Percentiles rank a stretch among this genome's conserved stretches.
phyloP scores from a whole-genome alignment of 371 early-diverging fungal genomes.

The Apophysomyces sp. region DNA sequence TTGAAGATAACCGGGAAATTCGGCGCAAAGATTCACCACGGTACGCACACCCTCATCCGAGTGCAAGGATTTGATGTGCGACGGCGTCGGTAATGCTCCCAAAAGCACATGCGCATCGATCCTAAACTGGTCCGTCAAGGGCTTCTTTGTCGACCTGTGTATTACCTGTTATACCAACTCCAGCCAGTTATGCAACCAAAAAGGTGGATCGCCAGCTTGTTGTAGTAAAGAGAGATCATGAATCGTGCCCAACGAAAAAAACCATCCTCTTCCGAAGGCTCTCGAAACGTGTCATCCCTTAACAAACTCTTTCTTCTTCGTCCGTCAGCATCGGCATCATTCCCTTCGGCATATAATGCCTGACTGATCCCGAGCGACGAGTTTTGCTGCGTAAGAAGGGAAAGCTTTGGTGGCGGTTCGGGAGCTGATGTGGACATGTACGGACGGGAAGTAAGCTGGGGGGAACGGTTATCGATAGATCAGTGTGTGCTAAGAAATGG shows the following conservation, averaged over 20 bases:
- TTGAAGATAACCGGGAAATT: conserved; percentile 43
- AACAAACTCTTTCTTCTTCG: conserved; percentile 13
- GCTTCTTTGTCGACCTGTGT: neutral
- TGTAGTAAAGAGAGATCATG: conserved; percentile 40
- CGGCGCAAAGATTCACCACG: conserved; percentile 42
- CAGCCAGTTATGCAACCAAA: conserved; percentile 47
- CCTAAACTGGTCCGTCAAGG: conserved; percentile 7
- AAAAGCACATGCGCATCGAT: conserved; percentile 34
- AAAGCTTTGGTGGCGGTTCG: neutral
- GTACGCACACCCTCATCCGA: conserved; percentile 23
- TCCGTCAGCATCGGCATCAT: conserved; percentile 6
- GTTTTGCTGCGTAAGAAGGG: conserved; percentile 19
- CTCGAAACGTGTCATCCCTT: conserved; percentile 30
- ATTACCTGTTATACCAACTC: conserved; percentile 45
- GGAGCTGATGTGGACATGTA: neutral
- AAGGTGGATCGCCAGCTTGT: conserved; percentile 41
- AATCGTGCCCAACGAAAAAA: conserved; percentile 36
- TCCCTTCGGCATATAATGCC: conserved; percentile 22
- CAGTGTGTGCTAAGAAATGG: too few relatives aligned
- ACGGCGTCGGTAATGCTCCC: conserved; percentile 49
- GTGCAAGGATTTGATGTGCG: conserved; percentile 31
- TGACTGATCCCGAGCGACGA: conserved; percentile 45
- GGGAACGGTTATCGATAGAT: neutral
- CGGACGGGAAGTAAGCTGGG: neutral
- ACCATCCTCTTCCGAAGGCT: conserved; percentile 27